phyloP scores from a whole-genome alignment of 768 basidiomycete species.

The Mycena olivaceomarginata region DNA sequence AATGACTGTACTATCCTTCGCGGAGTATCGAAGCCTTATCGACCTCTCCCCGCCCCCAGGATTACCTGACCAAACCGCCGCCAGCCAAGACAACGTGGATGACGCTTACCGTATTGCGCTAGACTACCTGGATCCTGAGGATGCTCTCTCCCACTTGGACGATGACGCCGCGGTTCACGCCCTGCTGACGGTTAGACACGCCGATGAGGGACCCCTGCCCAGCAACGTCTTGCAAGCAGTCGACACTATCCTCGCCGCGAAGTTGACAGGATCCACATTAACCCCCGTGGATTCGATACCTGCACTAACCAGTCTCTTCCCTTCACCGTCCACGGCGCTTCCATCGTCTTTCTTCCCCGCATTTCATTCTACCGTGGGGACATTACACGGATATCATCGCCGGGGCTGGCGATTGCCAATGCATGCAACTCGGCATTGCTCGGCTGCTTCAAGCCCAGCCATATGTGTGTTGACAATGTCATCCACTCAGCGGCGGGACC shows the following conservation, averaged over 20 bases:
- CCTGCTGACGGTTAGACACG: slow-evolving; percentile 14
- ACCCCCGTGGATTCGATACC: slow-evolving; percentile 17
- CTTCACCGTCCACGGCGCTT: not conserved
- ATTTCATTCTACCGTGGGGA: slow-evolving; percentile 24
- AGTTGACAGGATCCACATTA: slow-evolving; percentile 6
- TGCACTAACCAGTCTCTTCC: not conserved
- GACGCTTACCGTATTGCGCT: not conserved
- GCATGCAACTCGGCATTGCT: slow-evolving; percentile 23
- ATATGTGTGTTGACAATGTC: slow-evolving; percentile 19
- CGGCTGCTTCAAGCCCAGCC: slow-evolving; percentile 18
- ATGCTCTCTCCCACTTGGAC: slow-evolving; percentile 11
- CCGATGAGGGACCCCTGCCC: not conserved
- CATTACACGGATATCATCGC: slow-evolving; percentile 24
- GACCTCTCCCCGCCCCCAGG: slow-evolving; percentile 21
- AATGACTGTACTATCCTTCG: slow-evolving; percentile 5
- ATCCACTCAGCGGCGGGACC: slow-evolving; percentile 25
- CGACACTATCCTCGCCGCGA: slow-evolving; percentile 22
- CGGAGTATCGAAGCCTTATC: slow-evolving; percentile 20
- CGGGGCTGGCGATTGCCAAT: slow-evolving; percentile 16
- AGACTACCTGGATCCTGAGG: slow-evolving; percentile 17
- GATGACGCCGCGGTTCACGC: slow-evolving; percentile 2
- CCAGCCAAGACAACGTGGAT: not conserved
- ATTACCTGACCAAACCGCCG: not conserved
- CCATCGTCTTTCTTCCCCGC: slow-evolving; percentile 11
- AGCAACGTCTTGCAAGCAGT: slow-evolving; percentile 12